Evolutionary conservation across 148 eudicot genomes (phyloP), one percentile per base, ranked within the genome.

Genomic region (Fagopyrum esculentum): DNA sequence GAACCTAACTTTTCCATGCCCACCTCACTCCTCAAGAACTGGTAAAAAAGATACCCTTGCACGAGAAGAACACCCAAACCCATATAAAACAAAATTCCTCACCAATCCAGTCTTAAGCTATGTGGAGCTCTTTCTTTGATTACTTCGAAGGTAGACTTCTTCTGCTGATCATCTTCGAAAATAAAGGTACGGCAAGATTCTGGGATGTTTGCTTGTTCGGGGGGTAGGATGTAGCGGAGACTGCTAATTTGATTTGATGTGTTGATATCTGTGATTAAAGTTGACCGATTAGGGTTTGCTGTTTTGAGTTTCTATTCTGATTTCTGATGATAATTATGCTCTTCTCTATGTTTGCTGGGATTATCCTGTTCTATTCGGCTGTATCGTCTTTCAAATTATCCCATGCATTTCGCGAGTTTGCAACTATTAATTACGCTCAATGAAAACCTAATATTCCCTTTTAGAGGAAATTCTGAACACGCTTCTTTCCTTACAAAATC

Each of bases 11-110:
- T 66, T 66, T 40, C 3, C 9, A 40, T 35, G 17, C 30, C 46
- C 71, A 66, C 70, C 46, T 64, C 70, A 66, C 30, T 13, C 71
- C 71, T 66, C 69, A 63, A 29, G 45, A 63, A 10, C 69, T 11
- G 71, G 17, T n/a, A 12, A 15, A 35, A 26, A 61, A 61, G 68
- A n/a, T 22, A 61, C 43, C 3, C 68, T 61, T 35, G 35, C 71
- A 40, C 71, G 71, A 66, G 71, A 66, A 66, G 8, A 35, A 15
- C 6, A 43, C 46, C 40, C 45, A 66, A 66, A 11, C 16, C n/a
- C 69, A 64, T 40, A 10, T 1, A 4, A 43, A 13, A 64, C 40
- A 35, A 35, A 35, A 35, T 35, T 35, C 2, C 9, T 19, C n/a
- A 3, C 19, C 45, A 12, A 35, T 40, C 4, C 71, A 43, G 45